Evolutionary conservation across 2,329 filamentous ascomycete species (phyloP), one percentile per base, ranked within the genome.

Genomic region (Biscogniauxia mediterranea): DNA sequence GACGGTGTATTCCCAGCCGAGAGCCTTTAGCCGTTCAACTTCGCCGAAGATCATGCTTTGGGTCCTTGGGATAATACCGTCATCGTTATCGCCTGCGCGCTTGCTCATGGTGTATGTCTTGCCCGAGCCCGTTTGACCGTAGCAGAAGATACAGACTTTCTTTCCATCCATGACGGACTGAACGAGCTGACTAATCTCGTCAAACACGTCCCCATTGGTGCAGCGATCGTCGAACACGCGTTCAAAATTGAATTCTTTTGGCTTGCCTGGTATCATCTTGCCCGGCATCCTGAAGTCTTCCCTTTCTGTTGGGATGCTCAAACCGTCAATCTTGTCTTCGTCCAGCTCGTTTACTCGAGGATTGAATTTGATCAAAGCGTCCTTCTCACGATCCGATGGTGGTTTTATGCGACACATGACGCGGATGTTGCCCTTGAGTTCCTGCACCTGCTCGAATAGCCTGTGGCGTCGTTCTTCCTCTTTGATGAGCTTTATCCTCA

Each of bases 71-170:
- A 99, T 99, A 89, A 99, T 97, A 67, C 95, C 95, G 69, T 97
- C 92, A 23, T 70, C 1, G 81, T 77, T 0, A 89, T 90, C 9
- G 91, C 96, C 69, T 4, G 63, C 53, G 23, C 68, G 68, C 38
- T 66, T 66, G 60, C 72, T 74, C 95, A 99, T 99, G 3, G 95
- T 98, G 73, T 89, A 91, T 0, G 95, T 99, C 81, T 99, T 99
- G 62, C 95, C 95, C 19, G 93, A 95, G 3, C 95, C 95, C 0
- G 95, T 99, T 76, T 99, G 95, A 52, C 95, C 95, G 73, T 99
- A 99, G 73, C 93, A 97, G 78, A 99, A 97, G 65, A 99, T 98
- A 77, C 94, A 98, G 56, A 99, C 95, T 69, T 98, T 99, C 80
- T 97, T 99, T 1, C 95, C 95, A 71, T 99, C 95, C 49, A 99